Evolutionary conservation across 345 rosid genomes (phyloP).

Genomic region (Viola odorata): DNA sequence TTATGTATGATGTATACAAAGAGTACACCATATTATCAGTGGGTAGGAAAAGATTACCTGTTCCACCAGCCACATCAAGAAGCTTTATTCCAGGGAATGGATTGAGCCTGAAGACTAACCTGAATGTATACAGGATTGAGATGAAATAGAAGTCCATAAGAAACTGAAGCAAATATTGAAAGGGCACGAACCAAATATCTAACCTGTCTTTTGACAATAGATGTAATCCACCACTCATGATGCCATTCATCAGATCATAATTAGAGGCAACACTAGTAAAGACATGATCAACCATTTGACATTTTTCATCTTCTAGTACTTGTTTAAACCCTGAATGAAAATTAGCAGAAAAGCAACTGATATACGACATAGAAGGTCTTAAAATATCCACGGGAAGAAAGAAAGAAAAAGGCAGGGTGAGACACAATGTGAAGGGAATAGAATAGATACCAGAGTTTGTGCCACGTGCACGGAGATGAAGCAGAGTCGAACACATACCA

Average conservation of each 20-base stretch:
- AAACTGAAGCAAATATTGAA: no score
- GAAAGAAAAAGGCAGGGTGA: not conserved
- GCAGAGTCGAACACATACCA: conserved; percentile 49
- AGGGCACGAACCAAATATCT: conserved; percentile 6
- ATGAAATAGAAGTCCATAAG: no score
- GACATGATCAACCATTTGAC: conserved; percentile 76
- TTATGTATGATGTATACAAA: no score
- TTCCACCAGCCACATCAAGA: conserved; percentile 98
- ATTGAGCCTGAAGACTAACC: conserved; percentile 71
- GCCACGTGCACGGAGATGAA: no score
- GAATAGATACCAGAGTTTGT: no score
- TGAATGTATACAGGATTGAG: no score
- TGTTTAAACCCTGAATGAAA: conserved; percentile 69
- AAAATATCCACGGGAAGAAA: no score
- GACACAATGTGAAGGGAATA: no score
- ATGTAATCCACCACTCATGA: conserved; percentile 93
- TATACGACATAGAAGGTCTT: no score
- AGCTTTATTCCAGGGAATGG: conserved; percentile 97
- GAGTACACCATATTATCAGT: no score
- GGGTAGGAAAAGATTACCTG: conserved; percentile 40
- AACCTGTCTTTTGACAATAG: conserved; percentile 96
- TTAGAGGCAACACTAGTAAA: conserved; percentile 84
- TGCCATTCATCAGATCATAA: conserved; percentile 95
- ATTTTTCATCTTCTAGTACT: conserved; percentile 76
- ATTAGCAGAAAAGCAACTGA: no score